Evolutionary conservation across 2,329 filamentous ascomycete genomes (phyloP), one percentile per base, ranked within the genome.

Genomic region (Aspergillus sp.): DNA sequence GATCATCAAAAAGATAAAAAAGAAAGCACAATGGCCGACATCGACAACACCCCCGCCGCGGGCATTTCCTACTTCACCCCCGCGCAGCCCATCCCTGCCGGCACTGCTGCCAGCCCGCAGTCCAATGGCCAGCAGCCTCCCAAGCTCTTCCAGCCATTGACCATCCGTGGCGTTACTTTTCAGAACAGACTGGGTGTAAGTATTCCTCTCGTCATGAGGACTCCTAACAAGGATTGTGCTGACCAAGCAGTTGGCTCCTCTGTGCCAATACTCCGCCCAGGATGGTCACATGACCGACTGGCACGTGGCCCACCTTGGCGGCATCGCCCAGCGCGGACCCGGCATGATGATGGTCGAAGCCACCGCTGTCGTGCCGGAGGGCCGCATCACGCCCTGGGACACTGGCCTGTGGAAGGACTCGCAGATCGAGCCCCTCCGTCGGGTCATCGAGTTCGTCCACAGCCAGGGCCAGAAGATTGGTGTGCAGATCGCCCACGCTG

Each of bases 291-390:
- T 85, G 51, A 90, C 86, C 2, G 77, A 86, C 61, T 95, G 83
- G 78, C 89, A 95, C 65, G 72, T 91, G 39, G 82, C 89, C n/a
- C 90, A 95, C 59, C 75, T 91, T 27, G 88, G 89, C 45, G 83
- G 88, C 48, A 90, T 90, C 54, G 78, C 88, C 26, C 75, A 85
- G 46, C 81, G 85, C 43, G 90, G 90, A 8, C 83, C 86, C 0
- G 86, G 81, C 2, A 71, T 95, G 12, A 72, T 85, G 39, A 79
- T 90, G 47, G 74, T 91, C 45, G 90, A 95, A 70, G 88, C 90
- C 27, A 90, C 87, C 1, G 74, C 82, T 28, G 86, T 95, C 0
- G 73, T 79, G 8, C 69, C 87, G 5, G 82, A 90, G 53, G 90
- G 90, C 27, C 80, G 90, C 43, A 95, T 95, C 70, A 86, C 86